A percentile compares a stretch with the other conserved stretches of the same genome.
These are phyloP conservation scores for Stagonosporopsis cucurbitacearum DNA, from an alignment of 2,329 filamentous ascomycete species.

Conservation along the genomic window DNA sequence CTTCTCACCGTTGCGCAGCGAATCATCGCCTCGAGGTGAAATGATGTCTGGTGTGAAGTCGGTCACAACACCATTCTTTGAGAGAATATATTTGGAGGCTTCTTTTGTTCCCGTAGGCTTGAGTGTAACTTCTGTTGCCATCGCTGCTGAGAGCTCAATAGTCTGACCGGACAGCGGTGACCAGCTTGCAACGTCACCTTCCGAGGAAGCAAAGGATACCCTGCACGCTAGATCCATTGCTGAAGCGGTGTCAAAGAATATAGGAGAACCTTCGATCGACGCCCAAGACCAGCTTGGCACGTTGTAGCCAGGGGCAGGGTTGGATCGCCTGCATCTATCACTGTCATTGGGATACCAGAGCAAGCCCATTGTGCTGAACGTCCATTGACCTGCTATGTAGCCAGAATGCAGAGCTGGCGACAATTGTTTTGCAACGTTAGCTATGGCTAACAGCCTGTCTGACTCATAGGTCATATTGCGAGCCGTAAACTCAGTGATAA, in stretches of 20 bases:
- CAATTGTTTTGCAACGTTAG: conserved; percentile 40
- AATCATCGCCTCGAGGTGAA: conserved; percentile 36
- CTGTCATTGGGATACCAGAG: conserved; percentile 47
- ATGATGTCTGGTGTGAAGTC: conserved; percentile 45
- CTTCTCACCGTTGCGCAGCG: conserved; percentile 36
- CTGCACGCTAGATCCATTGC: conserved; percentile 47
- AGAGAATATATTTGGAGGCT: conserved; percentile 32
- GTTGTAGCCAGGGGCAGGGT: conserved; percentile 22
- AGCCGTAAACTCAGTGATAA: conserved; percentile 47
- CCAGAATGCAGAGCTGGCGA: conserved; percentile 35
- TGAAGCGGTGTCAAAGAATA: conserved; percentile 45
- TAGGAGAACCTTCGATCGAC: conserved; percentile 43
- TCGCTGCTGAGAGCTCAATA: conserved; percentile 42
- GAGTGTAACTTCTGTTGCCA: conserved; percentile 43
- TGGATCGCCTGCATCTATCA: conserved; percentile 34
- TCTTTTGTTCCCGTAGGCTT: conserved; percentile 9
- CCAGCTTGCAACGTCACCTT: conserved; percentile 33
- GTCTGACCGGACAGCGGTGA: conserved; percentile 40
- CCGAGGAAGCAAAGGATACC: conserved; percentile 35
- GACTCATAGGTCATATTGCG: conserved; percentile 42
- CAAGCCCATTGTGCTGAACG: conserved; percentile 42
- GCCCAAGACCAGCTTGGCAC: conserved; percentile 49
- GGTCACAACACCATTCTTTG: conserved; percentile 37
- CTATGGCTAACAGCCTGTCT: conserved; percentile 42
- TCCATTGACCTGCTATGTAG: conserved; percentile 48